Percentiles rank a stretch among this genome's conserved stretches.
Evolutionary conservation across 2,329 filamentous ascomycete genomes (phyloP).

Genomic region (Gyromitra esculenta): DNA sequence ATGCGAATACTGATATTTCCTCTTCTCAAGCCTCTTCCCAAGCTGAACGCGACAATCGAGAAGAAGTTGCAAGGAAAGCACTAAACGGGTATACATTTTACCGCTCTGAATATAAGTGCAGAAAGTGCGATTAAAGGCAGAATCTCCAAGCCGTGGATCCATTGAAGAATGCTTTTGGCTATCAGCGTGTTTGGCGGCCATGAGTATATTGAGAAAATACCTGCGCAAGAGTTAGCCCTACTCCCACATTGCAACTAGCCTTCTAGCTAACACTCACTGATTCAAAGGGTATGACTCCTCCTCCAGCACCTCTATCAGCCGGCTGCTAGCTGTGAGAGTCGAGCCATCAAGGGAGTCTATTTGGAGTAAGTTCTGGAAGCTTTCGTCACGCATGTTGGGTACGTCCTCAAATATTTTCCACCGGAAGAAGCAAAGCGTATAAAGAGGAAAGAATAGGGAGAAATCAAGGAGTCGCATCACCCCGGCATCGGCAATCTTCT

Average conservation of each 20-base stretch:
- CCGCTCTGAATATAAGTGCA: conserved; percentile 31
- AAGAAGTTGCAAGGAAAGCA: conserved; percentile 41
- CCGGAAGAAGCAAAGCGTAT: conserved; percentile 37
- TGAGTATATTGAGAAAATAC: conserved; percentile 41
- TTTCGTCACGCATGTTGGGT: conserved; percentile 28
- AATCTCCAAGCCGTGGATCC: conserved; percentile 35
- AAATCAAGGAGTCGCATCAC: conserved; percentile 39
- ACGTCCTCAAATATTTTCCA: conserved; percentile 34
- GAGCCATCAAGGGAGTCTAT: conserved; percentile 33
- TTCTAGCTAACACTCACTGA: conserved; percentile 14
- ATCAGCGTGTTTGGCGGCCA: conserved; percentile 37
- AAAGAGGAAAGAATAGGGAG: conserved; percentile 42
- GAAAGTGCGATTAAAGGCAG: conserved; percentile 37
- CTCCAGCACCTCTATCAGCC: conserved; percentile 26
- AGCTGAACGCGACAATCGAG: conserved; percentile 35
- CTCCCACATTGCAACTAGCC: not conserved
- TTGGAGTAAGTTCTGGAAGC: conserved; percentile 34
- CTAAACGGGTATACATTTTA: conserved; percentile 36
- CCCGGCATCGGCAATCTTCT: conserved; percentile 32
- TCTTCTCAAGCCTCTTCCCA: conserved; percentile 24
- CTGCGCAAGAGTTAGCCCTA: conserved; percentile 15
- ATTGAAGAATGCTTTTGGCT: conserved; percentile 16
- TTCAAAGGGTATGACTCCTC: conserved; percentile 38
- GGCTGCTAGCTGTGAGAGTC: conserved; percentile 18
- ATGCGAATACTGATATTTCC: conserved; percentile 38